These are phyloP conservation scores for Williopsis jadinii DNA, from an alignment of 1,139 yeast genomes.

Conservation along the genomic window DNA sequence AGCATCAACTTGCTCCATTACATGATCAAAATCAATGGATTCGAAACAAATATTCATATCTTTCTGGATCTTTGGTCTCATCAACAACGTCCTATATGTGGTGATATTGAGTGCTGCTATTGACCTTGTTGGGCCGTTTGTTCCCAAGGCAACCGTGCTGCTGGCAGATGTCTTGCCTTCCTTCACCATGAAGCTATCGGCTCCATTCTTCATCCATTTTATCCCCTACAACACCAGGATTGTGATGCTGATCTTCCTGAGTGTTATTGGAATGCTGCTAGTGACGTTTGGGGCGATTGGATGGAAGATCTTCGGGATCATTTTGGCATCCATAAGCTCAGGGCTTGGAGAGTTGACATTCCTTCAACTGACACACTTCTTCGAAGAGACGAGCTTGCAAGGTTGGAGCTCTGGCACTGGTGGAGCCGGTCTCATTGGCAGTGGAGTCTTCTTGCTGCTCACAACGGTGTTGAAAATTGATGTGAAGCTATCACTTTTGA, in stretches of 20 bases:
- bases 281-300: slow-evolving; percentile 39
- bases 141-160: slow-evolving; percentile 82
- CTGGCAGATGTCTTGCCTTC: slow-evolving; percentile 87
- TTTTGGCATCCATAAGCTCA: slow-evolving; percentile 74
- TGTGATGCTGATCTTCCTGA: slow-evolving; percentile 45
- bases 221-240: slow-evolving; percentile 57
- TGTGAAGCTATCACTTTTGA: slow-evolving; percentile 37
- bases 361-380: slow-evolving; percentile 73
- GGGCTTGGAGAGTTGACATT: slow-evolving; percentile 91
- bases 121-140: slow-evolving; percentile 75
- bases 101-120: slow-evolving; percentile 89
- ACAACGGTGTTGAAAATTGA: slow-evolving; percentile 48
- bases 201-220: slow-evolving; percentile 74
- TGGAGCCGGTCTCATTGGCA: slow-evolving; percentile 86
- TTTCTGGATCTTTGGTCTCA: slow-evolving; percentile 79
- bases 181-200: slow-evolving; percentile 56
- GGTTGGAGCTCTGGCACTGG: slow-evolving; percentile 97
- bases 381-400: slow-evolving; percentile 51
- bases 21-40: background rate
- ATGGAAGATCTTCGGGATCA: slow-evolving; percentile 58
- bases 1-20: background rate
- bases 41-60: slow-evolving; percentile 27
- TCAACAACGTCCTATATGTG: slow-evolving; percentile 86
- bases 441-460: slow-evolving; percentile 46
- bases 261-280: slow-evolving; percentile 70